Conservation (phyloP, 2,329 filamentous ascomycete genomes). For the Penicillium palitans region DNA sequence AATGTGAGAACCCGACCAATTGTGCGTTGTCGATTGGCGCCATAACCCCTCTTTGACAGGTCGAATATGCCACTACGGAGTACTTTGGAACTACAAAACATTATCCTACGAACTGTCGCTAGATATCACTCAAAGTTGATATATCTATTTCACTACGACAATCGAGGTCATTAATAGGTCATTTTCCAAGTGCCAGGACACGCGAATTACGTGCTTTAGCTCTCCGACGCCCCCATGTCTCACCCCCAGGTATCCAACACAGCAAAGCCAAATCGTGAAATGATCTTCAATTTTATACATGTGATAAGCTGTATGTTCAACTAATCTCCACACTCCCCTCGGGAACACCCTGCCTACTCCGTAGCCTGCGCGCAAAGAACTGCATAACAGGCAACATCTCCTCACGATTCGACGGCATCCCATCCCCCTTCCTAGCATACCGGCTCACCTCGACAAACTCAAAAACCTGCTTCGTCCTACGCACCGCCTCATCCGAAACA, state of each 20-base stretch:
- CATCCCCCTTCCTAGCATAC: conserved; percentile 70
- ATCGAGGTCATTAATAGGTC: not conserved
- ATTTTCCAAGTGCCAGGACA: not conserved
- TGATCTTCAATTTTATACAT: not conserved
- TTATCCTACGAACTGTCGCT: not conserved
- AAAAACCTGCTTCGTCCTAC: conserved; percentile 67
- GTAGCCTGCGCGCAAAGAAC: conserved; percentile 55
- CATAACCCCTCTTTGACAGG: not conserved
- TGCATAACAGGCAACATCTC: conserved; percentile 91
- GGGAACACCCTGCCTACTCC: conserved; percentile 47
- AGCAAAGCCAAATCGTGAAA: not conserved
- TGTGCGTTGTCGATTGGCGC: conserved; percentile 5
- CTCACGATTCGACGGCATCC: conserved; percentile 78
- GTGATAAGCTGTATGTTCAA: conserved; percentile 13
- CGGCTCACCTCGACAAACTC: conserved; percentile 65
- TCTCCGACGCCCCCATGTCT: not conserved
- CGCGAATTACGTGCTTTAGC: not conserved
- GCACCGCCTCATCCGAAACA: conserved; percentile 63
- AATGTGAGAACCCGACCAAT: not conserved
- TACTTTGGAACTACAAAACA: not conserved
- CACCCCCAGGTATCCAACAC: too few relatives aligned
- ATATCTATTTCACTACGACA: not conserved
- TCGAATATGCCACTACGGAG: not conserved
- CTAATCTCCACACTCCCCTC: conserved; percentile 48
- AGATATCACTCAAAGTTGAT: not conserved